These are phyloP conservation scores for Scedosporium apiospermum DNA, from an alignment of 2,329 filamentous ascomycete species.

Conservation along the genomic window DNA sequence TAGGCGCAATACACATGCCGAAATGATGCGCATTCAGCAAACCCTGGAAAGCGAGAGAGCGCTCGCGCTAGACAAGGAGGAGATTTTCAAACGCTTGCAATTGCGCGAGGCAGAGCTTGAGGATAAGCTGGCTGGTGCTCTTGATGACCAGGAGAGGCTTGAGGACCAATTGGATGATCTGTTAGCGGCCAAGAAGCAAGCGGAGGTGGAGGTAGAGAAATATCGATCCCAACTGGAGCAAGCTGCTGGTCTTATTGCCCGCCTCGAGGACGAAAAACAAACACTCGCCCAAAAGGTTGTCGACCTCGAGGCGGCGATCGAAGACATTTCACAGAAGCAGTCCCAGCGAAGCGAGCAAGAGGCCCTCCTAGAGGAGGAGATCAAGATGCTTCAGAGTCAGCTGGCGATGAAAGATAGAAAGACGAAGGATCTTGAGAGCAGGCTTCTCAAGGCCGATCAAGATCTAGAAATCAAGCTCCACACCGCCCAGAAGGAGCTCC, in stretches of 20 bases:
- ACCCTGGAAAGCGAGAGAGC: slow-evolving; percentile 91
- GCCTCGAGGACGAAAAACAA: slow-evolving; percentile 78
- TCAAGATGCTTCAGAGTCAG: slow-evolving; percentile 88
- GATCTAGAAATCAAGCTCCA: slow-evolving; percentile 81
- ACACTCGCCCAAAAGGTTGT: slow-evolving; percentile 58
- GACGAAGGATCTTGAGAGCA: slow-evolving; percentile 74
- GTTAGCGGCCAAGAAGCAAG: slow-evolving; percentile 78
- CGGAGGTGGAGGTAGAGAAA: slow-evolving; percentile 74
- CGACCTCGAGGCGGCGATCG: slow-evolving; percentile 61
- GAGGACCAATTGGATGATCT: slow-evolving; percentile 90
- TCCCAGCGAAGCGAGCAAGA: slow-evolving; percentile 69
- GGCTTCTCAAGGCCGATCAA: slow-evolving; percentile 76
- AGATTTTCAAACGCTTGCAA: slow-evolving; percentile 96
- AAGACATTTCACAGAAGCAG: slow-evolving; percentile 60
- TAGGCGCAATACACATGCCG: slow-evolving; percentile 72
- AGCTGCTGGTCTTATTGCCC: slow-evolving; percentile 76
- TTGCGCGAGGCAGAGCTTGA: slow-evolving; percentile 82
- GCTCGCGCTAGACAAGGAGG: slow-evolving; percentile 94
- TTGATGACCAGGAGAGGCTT: slow-evolving; percentile 87
- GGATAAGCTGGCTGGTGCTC: slow-evolving; percentile 83
- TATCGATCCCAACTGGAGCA: slow-evolving; percentile 81
- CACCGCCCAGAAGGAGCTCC: slow-evolving; percentile 68
- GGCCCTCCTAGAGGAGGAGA: slow-evolving; percentile 66
- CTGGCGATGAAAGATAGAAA: slow-evolving; percentile 84
- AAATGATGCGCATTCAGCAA: slow-evolving; percentile 84